phyloP scores from a whole-genome alignment of 371 early-diverging fungal species.

The Apophysomyces trapeziformis region DNA sequence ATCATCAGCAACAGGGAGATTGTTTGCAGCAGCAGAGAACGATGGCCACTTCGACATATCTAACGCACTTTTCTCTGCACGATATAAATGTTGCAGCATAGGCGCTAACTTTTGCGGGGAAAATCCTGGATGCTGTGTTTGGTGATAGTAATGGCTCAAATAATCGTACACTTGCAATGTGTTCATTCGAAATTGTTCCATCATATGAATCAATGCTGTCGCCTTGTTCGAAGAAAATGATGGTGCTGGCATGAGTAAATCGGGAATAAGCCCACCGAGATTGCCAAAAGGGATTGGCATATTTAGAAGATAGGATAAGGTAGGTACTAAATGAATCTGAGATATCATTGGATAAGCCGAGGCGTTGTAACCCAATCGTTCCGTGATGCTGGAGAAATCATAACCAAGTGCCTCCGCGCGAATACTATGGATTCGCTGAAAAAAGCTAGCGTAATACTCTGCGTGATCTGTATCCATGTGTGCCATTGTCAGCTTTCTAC shows the following conservation, averaged over 20 bases:
- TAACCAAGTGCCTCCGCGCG: slow-evolving; percentile 30
- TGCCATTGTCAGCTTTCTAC: slow-evolving; percentile 37
- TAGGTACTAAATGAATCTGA: slow-evolving; percentile 89
- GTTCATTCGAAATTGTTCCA: slow-evolving; percentile 69
- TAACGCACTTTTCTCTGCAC: slow-evolving; percentile 27
- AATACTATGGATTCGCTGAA: slow-evolving; percentile 27
- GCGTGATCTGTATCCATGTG: slow-evolving; percentile 9
- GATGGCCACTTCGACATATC: slow-evolving; percentile 38
- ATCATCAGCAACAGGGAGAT: slow-evolving; percentile 11
- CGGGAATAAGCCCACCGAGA: slow-evolving; percentile 83
- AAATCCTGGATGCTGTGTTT: slow-evolving; percentile 42
- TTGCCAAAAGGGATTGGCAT: slow-evolving; percentile 87
- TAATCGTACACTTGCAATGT: slow-evolving; percentile 82
- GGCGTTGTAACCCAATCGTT: slow-evolving; percentile 32
- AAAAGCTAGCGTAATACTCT: slow-evolving; percentile 19
- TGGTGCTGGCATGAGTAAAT: slow-evolving; percentile 47
- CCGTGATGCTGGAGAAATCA: slow-evolving; percentile 21
- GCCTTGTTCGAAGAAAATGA: slow-evolving; percentile 18
- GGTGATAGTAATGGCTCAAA: slow-evolving; percentile 51
- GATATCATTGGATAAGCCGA: slow-evolving; percentile 52
- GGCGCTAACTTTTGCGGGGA: slow-evolving; percentile 21
- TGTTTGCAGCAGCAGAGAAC: slow-evolving; percentile 18
- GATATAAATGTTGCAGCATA: slow-evolving; percentile 27
- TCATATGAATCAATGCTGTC: slow-evolving; percentile 52
- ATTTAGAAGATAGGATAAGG: slow-evolving; percentile 70